These are phyloP conservation scores for Isoetes taiwanensis DNA, from an alignment of 75 land plant species.

Conservation along the genomic window DNA sequence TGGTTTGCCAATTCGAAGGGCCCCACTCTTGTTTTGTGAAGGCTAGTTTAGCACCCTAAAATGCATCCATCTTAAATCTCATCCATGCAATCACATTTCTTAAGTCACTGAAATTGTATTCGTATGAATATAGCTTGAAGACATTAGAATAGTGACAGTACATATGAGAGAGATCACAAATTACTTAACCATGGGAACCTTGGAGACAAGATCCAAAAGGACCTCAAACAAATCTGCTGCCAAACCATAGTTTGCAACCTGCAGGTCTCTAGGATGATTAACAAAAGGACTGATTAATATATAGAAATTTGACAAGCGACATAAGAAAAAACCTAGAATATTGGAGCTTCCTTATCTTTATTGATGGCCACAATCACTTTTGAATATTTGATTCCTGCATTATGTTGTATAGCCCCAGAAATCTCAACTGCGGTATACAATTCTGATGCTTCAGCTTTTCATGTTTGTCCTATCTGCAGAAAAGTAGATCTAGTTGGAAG, in stretches of 20 bases:
- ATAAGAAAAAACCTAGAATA: conserved; percentile 97
- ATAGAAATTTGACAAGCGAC: no score
- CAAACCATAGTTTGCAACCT: conserved; percentile 95
- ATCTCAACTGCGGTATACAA: conserved; percentile 87
- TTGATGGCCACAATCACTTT: conserved; percentile 92
- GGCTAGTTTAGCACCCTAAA: no score
- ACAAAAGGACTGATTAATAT: no score
- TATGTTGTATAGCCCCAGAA: conserved; percentile 93
- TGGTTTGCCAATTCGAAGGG: no score
- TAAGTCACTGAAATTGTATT: no score
- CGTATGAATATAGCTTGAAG: no score
- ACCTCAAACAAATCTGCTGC: conserved; percentile 74
- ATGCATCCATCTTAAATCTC: no score
- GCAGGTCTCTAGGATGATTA: conserved; percentile 9
- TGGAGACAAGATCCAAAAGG: conserved; percentile 27
- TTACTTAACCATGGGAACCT: no score
- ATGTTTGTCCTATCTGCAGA: conserved; percentile 89
- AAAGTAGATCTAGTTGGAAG: neutral
- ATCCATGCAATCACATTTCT: no score
- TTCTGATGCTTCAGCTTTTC: conserved; percentile 87
- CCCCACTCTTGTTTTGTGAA: no score
- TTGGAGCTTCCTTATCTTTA: conserved; percentile 91
- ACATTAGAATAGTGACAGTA: no score
- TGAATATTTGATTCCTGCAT: conserved; percentile 92
- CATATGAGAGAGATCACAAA: no score